Percentiles rank a stretch among this genome's conserved stretches.
Evolutionary conservation across 164 flowering plant genomes (phyloP).

Genomic region (Cinnamomum micranthum): DNA sequence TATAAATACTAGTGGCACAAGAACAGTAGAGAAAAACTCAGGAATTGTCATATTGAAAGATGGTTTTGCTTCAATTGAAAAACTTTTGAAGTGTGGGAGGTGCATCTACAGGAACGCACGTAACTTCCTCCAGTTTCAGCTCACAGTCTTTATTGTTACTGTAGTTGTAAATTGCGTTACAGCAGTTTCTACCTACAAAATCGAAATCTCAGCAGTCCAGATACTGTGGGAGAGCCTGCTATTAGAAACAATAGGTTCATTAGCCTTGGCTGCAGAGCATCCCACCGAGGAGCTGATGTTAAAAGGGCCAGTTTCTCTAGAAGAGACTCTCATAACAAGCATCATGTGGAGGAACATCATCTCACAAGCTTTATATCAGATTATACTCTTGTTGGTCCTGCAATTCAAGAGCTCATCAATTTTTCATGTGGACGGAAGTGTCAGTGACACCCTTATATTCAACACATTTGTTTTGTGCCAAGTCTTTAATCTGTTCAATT

Average conservation of each 20-base stretch:
- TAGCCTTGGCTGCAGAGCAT: conserved; percentile 59
- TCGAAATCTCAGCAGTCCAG: conserved; percentile 55
- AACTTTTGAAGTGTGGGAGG: conserved; percentile 52
- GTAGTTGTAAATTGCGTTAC: conserved; percentile 54
- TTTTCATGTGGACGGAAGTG: conserved; percentile 26
- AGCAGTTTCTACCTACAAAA: conserved; percentile 51
- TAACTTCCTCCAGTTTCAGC: conserved; percentile 72
- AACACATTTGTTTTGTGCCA: conserved; percentile 56
- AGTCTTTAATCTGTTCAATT: conserved; percentile 51
- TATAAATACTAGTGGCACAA: conserved; percentile 59
- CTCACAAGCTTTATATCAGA: conserved; percentile 51
- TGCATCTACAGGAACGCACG: conserved; percentile 60
- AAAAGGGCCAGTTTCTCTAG: conserved; percentile 46
- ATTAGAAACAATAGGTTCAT: conserved; percentile 63
- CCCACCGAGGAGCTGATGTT: conserved; percentile 55
- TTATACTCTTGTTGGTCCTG: conserved; percentile 33
- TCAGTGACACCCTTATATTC: conserved; percentile 46
- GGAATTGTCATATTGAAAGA: conserved; percentile 58
- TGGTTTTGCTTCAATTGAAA: conserved; percentile 47
- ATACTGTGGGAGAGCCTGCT: conserved; percentile 70
- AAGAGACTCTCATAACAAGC: conserved; percentile 48
- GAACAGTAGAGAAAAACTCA: conserved; percentile 59
- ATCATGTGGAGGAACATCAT: conserved; percentile 67
- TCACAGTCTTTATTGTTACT: conserved; percentile 59
- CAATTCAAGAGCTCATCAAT: conserved; percentile 43